Base-by-base conservation (phyloP, 306 rosid species). In the Prunus armeniaca region DNA sequence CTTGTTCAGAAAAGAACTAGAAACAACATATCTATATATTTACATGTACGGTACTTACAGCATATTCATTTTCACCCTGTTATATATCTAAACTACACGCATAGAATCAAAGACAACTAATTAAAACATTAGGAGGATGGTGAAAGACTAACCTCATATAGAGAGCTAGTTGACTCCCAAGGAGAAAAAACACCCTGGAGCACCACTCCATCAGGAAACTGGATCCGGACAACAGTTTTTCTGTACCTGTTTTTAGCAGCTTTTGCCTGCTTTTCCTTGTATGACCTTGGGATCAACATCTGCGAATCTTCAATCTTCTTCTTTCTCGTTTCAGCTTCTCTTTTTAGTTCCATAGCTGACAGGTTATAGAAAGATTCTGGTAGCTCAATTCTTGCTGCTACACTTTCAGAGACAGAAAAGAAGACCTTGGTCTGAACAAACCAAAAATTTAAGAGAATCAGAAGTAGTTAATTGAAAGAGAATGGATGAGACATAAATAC, bases 141-240 rank as follows among this genome's bases (percentile, higher is more conserved):
- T 51, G 14, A 82, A 80, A 54, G 80, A 78, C 89, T 75, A 60
- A 95, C 99, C 96, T 96, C 90, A 24, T 96, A 96, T 51, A 96
- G 85, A 75, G 90, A 75, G 73, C 81, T 74, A 38, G 98, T 91
- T 78, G 91, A 77, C 75, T 96, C 99, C 85, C 85, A 85, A 34
- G 99, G 97, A 72, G 85, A 71, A 88, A 96, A 96, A 61, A 88
- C 82, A 28, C 88, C 97, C 87, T 92, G 99, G 77, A 96, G 99
- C 70, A 92, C 93, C 77, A 89, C 91, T 54, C 98, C 96, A 63
- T 96, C 99, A 5, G 97, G 98, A 87, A 96, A 96, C 79, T 96
- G 98, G 78, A 96, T 77, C 71, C 98, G 84, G 71, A 96, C 88
- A 28, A 91, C 76, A 69, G 98, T 55, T 89, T 74, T 88, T 65